Percentiles rank a stretch among this genome's conserved stretches.
phyloP scores from a whole-genome alignment of 306 rosid species.

The Malus asiatica region DNA sequence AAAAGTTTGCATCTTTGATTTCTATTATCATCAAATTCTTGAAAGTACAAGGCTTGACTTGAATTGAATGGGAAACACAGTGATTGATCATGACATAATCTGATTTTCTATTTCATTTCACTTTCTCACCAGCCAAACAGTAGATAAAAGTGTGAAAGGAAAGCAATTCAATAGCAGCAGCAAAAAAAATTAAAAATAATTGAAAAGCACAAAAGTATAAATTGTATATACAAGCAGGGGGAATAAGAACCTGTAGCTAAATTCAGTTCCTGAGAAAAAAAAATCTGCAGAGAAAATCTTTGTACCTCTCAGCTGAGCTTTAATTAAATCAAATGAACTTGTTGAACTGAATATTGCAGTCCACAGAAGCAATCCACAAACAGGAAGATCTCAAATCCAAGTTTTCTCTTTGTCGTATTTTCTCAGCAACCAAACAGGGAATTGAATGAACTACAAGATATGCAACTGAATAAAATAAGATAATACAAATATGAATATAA shows the following conservation, averaged over 20 bases:
- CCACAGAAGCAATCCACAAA: neutral
- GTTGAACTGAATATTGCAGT: neutral
- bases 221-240: neutral
- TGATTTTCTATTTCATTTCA: neutral
- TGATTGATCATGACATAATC: neutral
- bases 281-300: neutral
- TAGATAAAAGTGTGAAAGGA: neutral
- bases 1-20: neutral
- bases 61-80: neutral
- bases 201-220: neutral
- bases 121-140: conserved; percentile 8
- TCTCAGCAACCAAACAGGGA: conserved; percentile 3
- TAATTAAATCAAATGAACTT: neutral
- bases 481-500: neutral
- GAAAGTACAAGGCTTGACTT: neutral
- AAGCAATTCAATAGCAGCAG: conserved; percentile 1
- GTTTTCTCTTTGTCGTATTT: neutral
- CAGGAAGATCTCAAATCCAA: neutral
- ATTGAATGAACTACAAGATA: conserved; percentile 4
- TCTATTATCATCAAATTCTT: neutral
- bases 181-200: neutral
- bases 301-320: neutral
- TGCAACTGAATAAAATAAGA: conserved; percentile 12
- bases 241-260: conserved; percentile 5
- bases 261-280: neutral